Base-by-base conservation (phyloP, 305 asterid species). In the Rubia peregrina region DNA sequence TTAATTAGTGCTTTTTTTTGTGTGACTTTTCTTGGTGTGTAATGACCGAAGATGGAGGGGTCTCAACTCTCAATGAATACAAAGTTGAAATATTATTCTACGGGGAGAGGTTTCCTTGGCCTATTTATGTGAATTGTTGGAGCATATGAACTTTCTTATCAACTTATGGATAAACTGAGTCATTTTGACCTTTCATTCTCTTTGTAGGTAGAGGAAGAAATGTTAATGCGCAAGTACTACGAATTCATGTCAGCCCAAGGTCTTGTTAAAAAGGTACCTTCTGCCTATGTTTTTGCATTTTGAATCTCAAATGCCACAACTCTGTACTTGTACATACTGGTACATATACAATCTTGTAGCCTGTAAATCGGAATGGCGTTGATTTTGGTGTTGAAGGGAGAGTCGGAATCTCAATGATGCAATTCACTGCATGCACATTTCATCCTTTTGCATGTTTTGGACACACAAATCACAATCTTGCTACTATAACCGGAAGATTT, bases 161-260 rank as follows among this genome's bases (percentile, higher is more conserved):
- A 62, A 38, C 36, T 12, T 7, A 64, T 40, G 13, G 11, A 40
- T 13, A 17, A 62, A 38, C n/a, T 33, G 44, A 36, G 44, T 10
- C 16, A 51, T 38, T 38, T 33, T 63, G 26, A 17, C 21, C 16
- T 49, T 4, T 43, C n/a, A 24, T 69, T 26, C 53, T 68, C 24
- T 71, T 76, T 78, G 78, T 81, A 90, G 96, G 94, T 90, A 16
- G 98, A 90, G 83, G 95, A 93, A 80, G 96, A 90, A 78, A 85
- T 93, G 96, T 67, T 90, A 78, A 93, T 90, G 98, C 91, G 87
- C 78, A 89, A 88, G 80, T 93, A 83, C 82, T 86, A 88, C 55
- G 97, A 90, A 72, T 84, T 84, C 74, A 90, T 89, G 97, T 75
- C 76, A 71, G 89, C 91, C 77, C 85, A 84, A 78, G 88, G 84